Conservation (phyloP, 164 flowering plant genomes). For the Stephania yunnanensis region DNA sequence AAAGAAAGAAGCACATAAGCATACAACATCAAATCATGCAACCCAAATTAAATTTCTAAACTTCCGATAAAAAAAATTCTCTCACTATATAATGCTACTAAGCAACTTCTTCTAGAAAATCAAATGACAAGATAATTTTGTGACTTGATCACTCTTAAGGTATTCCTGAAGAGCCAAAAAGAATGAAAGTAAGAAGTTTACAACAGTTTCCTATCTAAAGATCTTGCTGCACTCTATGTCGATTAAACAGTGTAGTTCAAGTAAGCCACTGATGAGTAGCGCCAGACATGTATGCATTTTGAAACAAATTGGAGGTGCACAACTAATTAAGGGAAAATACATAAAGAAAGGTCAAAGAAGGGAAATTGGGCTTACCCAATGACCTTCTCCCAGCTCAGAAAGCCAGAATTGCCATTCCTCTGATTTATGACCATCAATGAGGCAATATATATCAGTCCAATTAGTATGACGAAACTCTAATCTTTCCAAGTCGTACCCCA, state of each 20-base stretch:
- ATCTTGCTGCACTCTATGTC: not conserved
- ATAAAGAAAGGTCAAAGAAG: not conserved
- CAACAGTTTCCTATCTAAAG: not conserved
- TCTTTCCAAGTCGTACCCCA: constrained; percentile 40
- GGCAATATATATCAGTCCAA: constrained; percentile 54
- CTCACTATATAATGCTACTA: too few species aligned
- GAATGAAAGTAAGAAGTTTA: too few species aligned
- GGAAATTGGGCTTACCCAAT: constrained; percentile 36
- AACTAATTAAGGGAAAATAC: not conserved
- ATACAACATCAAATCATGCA: too few species aligned
- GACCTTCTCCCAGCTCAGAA: constrained; percentile 38
- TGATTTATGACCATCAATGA: constrained; percentile 36
- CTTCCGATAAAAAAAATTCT: too few species aligned
- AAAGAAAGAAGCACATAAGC: too few species aligned
- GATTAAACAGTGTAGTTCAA: not conserved
- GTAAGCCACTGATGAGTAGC: not conserved
- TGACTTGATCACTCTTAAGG: too few species aligned
- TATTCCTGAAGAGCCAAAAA: too few species aligned
- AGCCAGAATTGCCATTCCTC: constrained; percentile 70
- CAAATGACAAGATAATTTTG: too few species aligned
- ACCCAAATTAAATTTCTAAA: too few species aligned
- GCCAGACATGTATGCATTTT: not conserved
- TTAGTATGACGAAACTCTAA: constrained; percentile 62
- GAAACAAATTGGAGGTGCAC: not conserved
- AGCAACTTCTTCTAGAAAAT: too few species aligned